Conservation (phyloP, 2,329 filamentous ascomycete species). For the Pyrenochaeta sp. region DNA sequence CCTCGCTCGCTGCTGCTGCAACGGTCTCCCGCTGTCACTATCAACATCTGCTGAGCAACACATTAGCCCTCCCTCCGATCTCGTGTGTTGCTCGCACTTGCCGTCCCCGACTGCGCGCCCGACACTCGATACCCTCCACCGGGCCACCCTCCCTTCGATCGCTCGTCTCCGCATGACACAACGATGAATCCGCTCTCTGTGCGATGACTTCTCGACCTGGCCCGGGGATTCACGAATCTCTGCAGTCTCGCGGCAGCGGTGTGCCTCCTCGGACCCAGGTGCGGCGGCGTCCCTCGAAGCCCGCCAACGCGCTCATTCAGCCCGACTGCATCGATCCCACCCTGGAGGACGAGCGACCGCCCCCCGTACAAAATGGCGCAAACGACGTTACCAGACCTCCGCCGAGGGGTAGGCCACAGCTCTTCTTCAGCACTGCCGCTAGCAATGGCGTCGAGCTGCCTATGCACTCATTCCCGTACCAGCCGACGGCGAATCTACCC, state of each 20-base stretch:
- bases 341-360: constrained; percentile 39
- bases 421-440: constrained; percentile 43
- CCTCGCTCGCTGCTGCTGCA: constrained; percentile 7
- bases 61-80: constrained; percentile 7
- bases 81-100: constrained; percentile 18
- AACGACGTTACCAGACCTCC: constrained; percentile 32
- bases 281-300: constrained; percentile 41
- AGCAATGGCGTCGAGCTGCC: constrained; percentile 27
- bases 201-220: constrained; percentile 56
- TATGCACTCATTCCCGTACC: constrained; percentile 30
- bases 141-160: constrained; percentile 18
- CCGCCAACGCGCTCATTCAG: constrained; percentile 33
- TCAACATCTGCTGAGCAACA: constrained; percentile 16
- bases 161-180: constrained; percentile 40
- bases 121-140: constrained; percentile 19
- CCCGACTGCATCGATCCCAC: constrained; percentile 47
- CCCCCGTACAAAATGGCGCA: constrained; percentile 30
- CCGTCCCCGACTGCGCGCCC: constrained; percentile 11
- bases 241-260: constrained; percentile 47
- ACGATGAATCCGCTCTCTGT: constrained; percentile 52
- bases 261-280: constrained; percentile 38
- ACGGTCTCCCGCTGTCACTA: neutral
- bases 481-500: constrained; percentile 36
- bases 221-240: constrained; percentile 50
- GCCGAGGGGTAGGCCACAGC: constrained; percentile 45